phyloP scores from a whole-genome alignment of 768 basidiomycete genomes.

The Leccinellum luteum region DNA sequence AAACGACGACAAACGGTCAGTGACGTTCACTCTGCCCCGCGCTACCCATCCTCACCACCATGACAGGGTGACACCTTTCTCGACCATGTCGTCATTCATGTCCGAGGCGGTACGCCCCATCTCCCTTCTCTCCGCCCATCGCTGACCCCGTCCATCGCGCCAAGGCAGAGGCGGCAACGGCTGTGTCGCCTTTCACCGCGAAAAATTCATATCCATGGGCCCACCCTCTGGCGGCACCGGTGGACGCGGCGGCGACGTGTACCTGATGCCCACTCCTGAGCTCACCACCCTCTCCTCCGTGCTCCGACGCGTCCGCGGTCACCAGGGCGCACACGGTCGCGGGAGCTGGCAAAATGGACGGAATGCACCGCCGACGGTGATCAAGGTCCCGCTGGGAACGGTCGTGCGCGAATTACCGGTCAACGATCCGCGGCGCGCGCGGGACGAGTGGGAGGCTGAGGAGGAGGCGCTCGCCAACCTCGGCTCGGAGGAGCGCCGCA shows the following conservation, averaged over 20 bases:
- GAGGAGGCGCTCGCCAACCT: conserved; percentile 55
- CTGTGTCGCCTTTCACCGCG: conserved; percentile 89
- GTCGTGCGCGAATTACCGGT: conserved; percentile 73
- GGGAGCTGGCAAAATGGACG: conserved; percentile 89
- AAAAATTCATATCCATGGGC: conserved; percentile 79
- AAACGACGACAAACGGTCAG: conserved; percentile 70
- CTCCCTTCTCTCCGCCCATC: background rate
- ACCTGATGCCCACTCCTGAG: conserved; percentile 73
- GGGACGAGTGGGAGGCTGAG: conserved; percentile 73
- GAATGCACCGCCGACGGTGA: conserved; percentile 64
- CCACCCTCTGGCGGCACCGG: conserved; percentile 95
- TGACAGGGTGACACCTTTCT: conserved; percentile 73
- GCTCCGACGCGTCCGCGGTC: conserved; percentile 62
- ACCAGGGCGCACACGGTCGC: conserved; percentile 67
- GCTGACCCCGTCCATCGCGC: background rate
- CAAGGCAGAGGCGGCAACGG: conserved; percentile 87
- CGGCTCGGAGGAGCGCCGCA: conserved; percentile 42
- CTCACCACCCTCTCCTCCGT: conserved; percentile 78
- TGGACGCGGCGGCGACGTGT: conserved; percentile 84
- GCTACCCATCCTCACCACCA: conserved; percentile 4
- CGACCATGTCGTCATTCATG: conserved; percentile 76
- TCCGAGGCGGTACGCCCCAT: conserved; percentile 61
- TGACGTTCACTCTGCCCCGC: background rate
- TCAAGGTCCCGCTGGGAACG: conserved; percentile 88
- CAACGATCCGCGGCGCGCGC: conserved; percentile 61